These are phyloP conservation scores for Hygrophoropsis aurantiaca DNA, from an alignment of 768 basidiomycete species.

Conservation along the genomic window DNA sequence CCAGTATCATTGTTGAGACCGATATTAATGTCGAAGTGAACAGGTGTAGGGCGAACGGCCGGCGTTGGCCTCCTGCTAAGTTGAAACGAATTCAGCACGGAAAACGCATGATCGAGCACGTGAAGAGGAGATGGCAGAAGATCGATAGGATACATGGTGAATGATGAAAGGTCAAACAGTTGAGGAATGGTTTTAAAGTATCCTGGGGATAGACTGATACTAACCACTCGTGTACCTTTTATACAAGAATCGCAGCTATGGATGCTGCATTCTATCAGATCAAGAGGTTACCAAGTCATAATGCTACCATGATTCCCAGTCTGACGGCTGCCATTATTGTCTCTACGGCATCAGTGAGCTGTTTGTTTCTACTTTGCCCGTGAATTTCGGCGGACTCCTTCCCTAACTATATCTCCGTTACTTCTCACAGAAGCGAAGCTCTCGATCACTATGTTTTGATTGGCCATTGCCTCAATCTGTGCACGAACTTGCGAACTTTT, in stretches of 20 bases:
- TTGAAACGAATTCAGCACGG: slow-evolving; percentile 45
- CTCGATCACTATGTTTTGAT: slow-evolving; percentile 19
- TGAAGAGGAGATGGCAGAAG: slow-evolving; percentile 56
- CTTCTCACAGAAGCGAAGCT: slow-evolving; percentile 15
- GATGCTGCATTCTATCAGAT: slow-evolving; percentile 25
- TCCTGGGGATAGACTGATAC: neutral
- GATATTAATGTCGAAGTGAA: slow-evolving; percentile 52
- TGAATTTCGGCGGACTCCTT: slow-evolving; percentile 18
- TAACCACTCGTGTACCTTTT: slow-evolving; percentile 22
- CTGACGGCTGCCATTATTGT: slow-evolving; percentile 13
- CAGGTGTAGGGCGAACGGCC: slow-evolving; percentile 34
- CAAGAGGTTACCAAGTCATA: slow-evolving; percentile 33
- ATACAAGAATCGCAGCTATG: slow-evolving; percentile 32
- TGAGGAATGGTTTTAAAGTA: slow-evolving; percentile 8
- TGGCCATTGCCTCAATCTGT: slow-evolving; percentile 22
- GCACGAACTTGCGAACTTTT: slow-evolving; percentile 14
- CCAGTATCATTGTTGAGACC: slow-evolving; percentile 58
- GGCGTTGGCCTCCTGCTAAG: slow-evolving; percentile 27
- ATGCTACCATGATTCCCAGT: slow-evolving; percentile 28
- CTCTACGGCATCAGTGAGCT: slow-evolving; percentile 27
- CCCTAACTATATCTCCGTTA: slow-evolving; percentile 5
- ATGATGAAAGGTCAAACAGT: slow-evolving; percentile 3
- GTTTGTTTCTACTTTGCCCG: slow-evolving; percentile 19
- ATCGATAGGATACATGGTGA: slow-evolving; percentile 28
- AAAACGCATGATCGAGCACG: slow-evolving; percentile 47